Percentiles rank a stretch among this genome's conserved stretches.
These are phyloP conservation scores for Chlorophyllum brunneum DNA, from an alignment of 768 basidiomycete genomes.

Conservation along the genomic window DNA sequence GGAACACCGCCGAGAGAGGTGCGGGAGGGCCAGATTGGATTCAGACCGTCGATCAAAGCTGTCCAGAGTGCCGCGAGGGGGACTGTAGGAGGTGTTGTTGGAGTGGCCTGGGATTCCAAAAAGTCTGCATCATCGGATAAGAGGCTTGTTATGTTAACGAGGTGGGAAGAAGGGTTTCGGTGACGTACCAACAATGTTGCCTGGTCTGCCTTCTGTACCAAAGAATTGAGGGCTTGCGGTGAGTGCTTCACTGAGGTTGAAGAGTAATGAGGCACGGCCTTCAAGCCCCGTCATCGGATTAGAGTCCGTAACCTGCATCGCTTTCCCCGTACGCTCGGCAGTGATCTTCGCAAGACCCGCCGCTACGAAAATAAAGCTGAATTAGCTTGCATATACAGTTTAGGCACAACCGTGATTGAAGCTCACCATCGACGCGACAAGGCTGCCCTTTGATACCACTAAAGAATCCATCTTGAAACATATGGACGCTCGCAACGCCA, in stretches of 20 bases:
- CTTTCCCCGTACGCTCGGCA: constrained; percentile 49
- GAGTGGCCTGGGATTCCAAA: constrained; percentile 53
- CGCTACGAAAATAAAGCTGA: constrained; percentile 39
- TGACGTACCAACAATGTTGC: constrained; percentile 69
- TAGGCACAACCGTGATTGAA: not conserved
- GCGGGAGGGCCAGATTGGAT: constrained; percentile 87
- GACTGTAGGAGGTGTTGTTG: constrained; percentile 39
- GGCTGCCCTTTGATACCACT: constrained; percentile 60
- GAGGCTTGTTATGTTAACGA: no score
- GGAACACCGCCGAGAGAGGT: constrained; percentile 60
- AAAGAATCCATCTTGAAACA: constrained; percentile 85
- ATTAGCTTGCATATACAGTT: not conserved
- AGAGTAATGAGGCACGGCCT: constrained; percentile 76
- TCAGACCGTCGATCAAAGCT: constrained; percentile 75
- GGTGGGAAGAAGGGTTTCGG: not conserved
- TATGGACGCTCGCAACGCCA: constrained; percentile 85
- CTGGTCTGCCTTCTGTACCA: constrained; percentile 70
- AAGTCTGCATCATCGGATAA: constrained; percentile 59
- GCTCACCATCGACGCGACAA: constrained; percentile 75
- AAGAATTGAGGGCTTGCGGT: constrained; percentile 64
- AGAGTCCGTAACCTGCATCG: constrained; percentile 71
- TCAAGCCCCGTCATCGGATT: constrained; percentile 93
- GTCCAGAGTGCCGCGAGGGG: constrained; percentile 80
- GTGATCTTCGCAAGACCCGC: constrained; percentile 66
- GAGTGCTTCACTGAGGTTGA: constrained; percentile 71